A percentile compares a stretch with the other conserved stretches of the same genome.
phyloP scores from a whole-genome alignment of 2,329 filamentous ascomycete genomes.

The Aschersonia sp. region DNA sequence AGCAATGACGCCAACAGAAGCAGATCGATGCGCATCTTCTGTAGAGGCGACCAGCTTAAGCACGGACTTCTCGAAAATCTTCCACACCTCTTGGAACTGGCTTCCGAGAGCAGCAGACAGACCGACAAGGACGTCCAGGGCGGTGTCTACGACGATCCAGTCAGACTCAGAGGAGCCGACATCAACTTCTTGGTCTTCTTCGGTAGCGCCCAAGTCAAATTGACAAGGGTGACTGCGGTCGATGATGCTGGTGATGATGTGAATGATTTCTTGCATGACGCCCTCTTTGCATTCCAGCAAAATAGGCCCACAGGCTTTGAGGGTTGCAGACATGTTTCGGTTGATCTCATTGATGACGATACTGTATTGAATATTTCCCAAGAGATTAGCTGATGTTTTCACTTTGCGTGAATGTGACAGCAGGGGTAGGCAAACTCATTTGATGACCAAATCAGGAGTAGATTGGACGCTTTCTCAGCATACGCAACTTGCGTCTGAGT shows the following conservation, averaged over 20 bases:
- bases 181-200: slow-evolving; percentile 59
- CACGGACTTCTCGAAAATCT: slow-evolving; percentile 86
- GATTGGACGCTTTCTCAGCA: slow-evolving; percentile 69
- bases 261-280: slow-evolving; percentile 62
- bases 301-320: slow-evolving; percentile 82
- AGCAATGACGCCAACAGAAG: slow-evolving; percentile 81
- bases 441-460: slow-evolving; percentile 16
- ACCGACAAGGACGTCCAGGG: slow-evolving; percentile 77
- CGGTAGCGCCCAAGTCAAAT: slow-evolving; percentile 71
- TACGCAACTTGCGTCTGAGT: slow-evolving; percentile 84
- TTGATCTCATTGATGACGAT: slow-evolving; percentile 89
- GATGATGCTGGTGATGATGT: slow-evolving; percentile 64
- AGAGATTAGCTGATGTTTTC: background rate
- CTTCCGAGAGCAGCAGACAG: slow-evolving; percentile 69
- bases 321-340: slow-evolving; percentile 76
- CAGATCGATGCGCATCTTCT: slow-evolving; percentile 76
- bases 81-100: slow-evolving; percentile 80
- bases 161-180: slow-evolving; percentile 85
- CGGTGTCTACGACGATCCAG: slow-evolving; percentile 92
- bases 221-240: slow-evolving; percentile 89
- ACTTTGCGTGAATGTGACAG: no score
- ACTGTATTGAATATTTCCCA: slow-evolving; percentile 27
- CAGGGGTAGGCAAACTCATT: background rate
- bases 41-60: slow-evolving; percentile 77
- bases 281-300: slow-evolving; percentile 57